phyloP scores from a whole-genome alignment of 176 grass and related monocot species.

The Miscanthus lutarioriparius region DNA sequence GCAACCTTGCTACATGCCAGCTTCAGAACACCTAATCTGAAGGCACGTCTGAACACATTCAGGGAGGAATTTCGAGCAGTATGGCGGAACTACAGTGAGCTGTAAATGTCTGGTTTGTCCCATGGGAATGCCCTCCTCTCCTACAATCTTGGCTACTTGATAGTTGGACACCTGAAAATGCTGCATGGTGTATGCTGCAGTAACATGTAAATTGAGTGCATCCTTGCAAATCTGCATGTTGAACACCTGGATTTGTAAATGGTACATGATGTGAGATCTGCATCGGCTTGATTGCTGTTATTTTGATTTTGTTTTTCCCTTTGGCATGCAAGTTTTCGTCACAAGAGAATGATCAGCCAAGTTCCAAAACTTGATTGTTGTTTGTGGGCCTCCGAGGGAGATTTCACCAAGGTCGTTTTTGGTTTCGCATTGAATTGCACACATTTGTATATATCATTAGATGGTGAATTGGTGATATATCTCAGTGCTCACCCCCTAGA shows the following conservation, averaged over 20 bases:
- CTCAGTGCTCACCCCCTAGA: neutral
- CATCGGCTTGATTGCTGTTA: neutral
- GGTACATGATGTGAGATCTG: neutral
- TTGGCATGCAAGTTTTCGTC: constrained; percentile 16
- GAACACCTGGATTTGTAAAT: neutral
- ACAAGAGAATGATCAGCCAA: neutral
- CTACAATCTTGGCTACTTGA: neutral
- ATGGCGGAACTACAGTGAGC: constrained; percentile 72
- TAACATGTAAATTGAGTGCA: neutral
- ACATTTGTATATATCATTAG: neutral
- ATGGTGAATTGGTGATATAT: constrained; percentile 4
- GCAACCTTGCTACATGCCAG: constrained; percentile 73
- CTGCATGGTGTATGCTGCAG: neutral
- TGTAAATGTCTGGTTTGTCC: constrained; percentile 33
- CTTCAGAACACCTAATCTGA: constrained; percentile 74
- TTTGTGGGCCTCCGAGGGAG: neutral
- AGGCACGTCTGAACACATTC: constrained; percentile 74
- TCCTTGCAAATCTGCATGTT: neutral
- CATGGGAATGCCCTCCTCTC: neutral
- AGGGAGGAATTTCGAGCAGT: constrained; percentile 73
- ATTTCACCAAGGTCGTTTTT: neutral
- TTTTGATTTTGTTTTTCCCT: neutral
- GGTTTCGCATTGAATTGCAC: too few relatives aligned
- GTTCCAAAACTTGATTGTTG: neutral
- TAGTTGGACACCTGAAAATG: neutral